A percentile compares a stretch with the other conserved stretches of the same genome.
These are phyloP conservation scores for Sarocladiaceae sp. DNA, from an alignment of 2,329 filamentous ascomycete genomes.

Conservation along the genomic window DNA sequence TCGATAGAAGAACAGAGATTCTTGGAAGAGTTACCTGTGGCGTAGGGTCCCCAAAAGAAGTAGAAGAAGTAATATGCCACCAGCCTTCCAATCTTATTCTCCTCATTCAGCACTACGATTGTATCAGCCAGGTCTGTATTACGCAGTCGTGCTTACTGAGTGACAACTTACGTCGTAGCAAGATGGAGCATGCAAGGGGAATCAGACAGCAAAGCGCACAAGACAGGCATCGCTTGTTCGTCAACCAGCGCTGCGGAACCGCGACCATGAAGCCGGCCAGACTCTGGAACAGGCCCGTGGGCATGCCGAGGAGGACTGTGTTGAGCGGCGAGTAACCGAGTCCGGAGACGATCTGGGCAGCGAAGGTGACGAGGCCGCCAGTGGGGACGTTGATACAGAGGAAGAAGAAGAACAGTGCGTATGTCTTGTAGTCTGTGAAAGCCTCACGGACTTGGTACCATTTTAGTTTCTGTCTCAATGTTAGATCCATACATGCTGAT, in stretches of 20 bases:
- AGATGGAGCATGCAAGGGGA: not conserved
- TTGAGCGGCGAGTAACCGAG: slow-evolving; percentile 60
- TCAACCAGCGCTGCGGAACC: not conserved
- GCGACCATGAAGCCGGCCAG: slow-evolving; percentile 26
- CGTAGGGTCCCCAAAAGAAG: slow-evolving; percentile 62
- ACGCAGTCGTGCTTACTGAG: no score
- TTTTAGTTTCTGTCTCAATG: no score
- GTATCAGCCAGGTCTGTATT: no score
- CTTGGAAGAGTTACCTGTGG: slow-evolving; percentile 65
- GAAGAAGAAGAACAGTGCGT: slow-evolving; percentile 45
- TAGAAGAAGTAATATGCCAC: slow-evolving; percentile 56
- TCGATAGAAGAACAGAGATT: slow-evolving; percentile 60
- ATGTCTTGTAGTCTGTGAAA: slow-evolving; percentile 53
- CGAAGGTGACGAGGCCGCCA: slow-evolving; percentile 64
- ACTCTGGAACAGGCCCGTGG: slow-evolving; percentile 62
- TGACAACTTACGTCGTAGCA: not conserved
- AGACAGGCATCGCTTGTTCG: not conserved
- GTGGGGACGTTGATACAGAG: slow-evolving; percentile 51
- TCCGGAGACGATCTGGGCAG: slow-evolving; percentile 64
- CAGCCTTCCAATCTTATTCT: not conserved
- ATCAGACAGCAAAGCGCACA: not conserved
- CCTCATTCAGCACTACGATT: no score
- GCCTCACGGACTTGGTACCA: slow-evolving; percentile 51
- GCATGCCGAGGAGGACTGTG: slow-evolving; percentile 69
- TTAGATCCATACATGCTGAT: no score